These are phyloP conservation scores for Colletotrichum tropicicola DNA, from an alignment of 2,329 filamentous ascomycete species.

Conservation along the genomic window DNA sequence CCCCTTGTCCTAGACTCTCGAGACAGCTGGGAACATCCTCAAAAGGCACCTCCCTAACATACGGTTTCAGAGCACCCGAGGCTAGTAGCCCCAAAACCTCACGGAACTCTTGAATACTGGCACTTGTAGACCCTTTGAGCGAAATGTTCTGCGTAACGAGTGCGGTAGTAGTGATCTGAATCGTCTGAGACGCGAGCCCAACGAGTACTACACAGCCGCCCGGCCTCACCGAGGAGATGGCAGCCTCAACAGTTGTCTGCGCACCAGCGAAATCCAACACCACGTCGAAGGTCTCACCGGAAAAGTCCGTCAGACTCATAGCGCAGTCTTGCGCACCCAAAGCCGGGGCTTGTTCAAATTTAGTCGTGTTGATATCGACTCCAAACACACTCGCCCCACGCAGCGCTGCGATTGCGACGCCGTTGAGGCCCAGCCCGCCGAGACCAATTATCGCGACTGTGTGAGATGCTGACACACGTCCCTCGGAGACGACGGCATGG, in stretches of 20 bases:
- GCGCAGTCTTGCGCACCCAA: constrained; percentile 4
- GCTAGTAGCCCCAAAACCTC: constrained; percentile 7
- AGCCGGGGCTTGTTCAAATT: constrained; percentile 9
- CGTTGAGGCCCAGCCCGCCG: constrained; percentile 18
- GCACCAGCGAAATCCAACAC: constrained; percentile 25
- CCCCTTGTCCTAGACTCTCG: background rate
- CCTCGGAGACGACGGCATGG: constrained; percentile 27
- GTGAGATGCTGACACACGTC: background rate
- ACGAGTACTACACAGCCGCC: constrained; percentile 23
- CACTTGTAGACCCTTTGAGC: constrained; percentile 2
- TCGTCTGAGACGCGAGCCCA: constrained; percentile 4
- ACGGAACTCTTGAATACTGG: constrained; percentile 1
- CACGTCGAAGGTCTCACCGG: constrained; percentile 1
- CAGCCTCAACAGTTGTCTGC: constrained; percentile 4
- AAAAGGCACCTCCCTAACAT: background rate
- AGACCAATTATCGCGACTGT: constrained; percentile 17
- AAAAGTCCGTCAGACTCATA: background rate
- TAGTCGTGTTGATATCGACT: background rate
- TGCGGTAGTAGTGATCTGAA: background rate
- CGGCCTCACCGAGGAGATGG: background rate
- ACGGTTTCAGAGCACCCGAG: background rate
- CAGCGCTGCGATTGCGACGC: constrained; percentile 7
- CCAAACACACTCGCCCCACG: constrained; percentile 15
- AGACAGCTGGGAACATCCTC: background rate
- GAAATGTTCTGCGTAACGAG: constrained; percentile 7